Percentiles rank a stretch among this genome's conserved stretches.
phyloP scores from a whole-genome alignment of 306 rosid species.

The Dalbergia oliveri region DNA sequence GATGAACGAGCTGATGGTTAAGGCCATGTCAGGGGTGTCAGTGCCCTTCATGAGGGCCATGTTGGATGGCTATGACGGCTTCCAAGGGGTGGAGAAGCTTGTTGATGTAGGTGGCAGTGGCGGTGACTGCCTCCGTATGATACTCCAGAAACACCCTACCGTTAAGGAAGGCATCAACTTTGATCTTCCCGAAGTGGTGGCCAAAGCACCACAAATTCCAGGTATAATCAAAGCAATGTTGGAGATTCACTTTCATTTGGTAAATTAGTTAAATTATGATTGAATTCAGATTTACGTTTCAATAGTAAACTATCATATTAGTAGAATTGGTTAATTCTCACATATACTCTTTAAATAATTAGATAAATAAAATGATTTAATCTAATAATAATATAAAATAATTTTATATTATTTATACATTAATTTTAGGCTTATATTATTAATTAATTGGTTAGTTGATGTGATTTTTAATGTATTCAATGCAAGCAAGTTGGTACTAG shows the following conservation, averaged over 20 bases:
- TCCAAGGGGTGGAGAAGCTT: slow-evolving; percentile 62
- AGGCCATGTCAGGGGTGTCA: slow-evolving; percentile 88
- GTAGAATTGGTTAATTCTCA: too few relatives aligned
- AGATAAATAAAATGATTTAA: too few relatives aligned
- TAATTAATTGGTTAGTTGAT: not conserved
- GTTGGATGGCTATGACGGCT: slow-evolving; percentile 72
- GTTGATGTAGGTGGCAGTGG: slow-evolving; percentile 97
- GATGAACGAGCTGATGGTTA: slow-evolving; percentile 85
- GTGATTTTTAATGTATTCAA: not conserved
- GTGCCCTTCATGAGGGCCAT: slow-evolving; percentile 84
- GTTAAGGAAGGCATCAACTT: slow-evolving; percentile 76
- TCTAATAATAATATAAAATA: too few relatives aligned
- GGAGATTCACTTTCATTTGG: not conserved
- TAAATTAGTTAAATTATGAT: too few relatives aligned
- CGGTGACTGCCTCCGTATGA: slow-evolving; percentile 91
- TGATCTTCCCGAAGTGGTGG: slow-evolving; percentile 86
- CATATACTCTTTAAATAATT: too few relatives aligned
- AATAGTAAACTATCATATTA: too few relatives aligned
- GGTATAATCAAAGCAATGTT: slow-evolving; percentile 28
- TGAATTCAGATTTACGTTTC: too few relatives aligned
- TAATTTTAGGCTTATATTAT: too few relatives aligned
- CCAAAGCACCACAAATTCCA: slow-evolving; percentile 71
- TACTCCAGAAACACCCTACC: slow-evolving; percentile 61
- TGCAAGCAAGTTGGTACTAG: not conserved
- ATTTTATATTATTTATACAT: too few relatives aligned